phyloP scores from a whole-genome alignment of 2,329 filamentous ascomycete species.

The Aspergillus calidoustus region DNA sequence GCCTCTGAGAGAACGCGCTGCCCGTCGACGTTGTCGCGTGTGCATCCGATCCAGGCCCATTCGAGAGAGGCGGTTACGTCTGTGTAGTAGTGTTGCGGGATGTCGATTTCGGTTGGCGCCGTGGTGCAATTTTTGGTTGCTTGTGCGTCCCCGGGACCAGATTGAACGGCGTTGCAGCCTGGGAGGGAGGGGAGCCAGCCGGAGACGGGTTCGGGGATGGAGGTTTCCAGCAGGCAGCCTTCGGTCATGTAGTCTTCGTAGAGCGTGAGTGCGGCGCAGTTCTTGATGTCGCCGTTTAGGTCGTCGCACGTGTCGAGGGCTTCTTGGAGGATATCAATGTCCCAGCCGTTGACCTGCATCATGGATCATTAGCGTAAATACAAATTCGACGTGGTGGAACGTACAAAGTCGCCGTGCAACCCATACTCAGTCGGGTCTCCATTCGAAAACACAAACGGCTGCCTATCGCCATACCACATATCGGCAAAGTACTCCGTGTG shows the following conservation, averaged over 20 bases:
- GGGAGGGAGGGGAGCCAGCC: conserved; percentile 16
- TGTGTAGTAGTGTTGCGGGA: conserved; percentile 9
- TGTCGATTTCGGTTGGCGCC: background rate
- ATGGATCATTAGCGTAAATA: background rate
- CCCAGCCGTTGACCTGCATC: conserved; percentile 9
- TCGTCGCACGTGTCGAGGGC: conserved; percentile 10
- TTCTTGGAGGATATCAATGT: conserved; percentile 7
- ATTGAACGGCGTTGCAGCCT: conserved; percentile 13
- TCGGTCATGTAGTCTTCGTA: conserved; percentile 3
- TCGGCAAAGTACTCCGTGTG: conserved; percentile 55
- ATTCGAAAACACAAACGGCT: conserved; percentile 11
- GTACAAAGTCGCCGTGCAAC: conserved; percentile 16
- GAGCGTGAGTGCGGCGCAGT: conserved; percentile 1
- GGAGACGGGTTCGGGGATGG: conserved; percentile 2
- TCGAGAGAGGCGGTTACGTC: background rate
- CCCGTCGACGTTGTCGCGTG: conserved; percentile 5
- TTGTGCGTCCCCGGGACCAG: conserved; percentile 2
- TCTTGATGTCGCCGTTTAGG: conserved; percentile 2
- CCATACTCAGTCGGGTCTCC: conserved; percentile 17
- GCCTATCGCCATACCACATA: conserved; percentile 44
- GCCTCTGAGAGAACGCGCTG: conserved; percentile 1
- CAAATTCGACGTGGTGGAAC: background rate
- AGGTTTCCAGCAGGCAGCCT: conserved; percentile 7
- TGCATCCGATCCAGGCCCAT: conserved; percentile 15
- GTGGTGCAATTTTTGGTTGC: background rate